Percentiles rank a stretch among this genome's conserved stretches.
Conservation (phyloP, 129 eudicot species). For the Artemisia annua region DNA sequence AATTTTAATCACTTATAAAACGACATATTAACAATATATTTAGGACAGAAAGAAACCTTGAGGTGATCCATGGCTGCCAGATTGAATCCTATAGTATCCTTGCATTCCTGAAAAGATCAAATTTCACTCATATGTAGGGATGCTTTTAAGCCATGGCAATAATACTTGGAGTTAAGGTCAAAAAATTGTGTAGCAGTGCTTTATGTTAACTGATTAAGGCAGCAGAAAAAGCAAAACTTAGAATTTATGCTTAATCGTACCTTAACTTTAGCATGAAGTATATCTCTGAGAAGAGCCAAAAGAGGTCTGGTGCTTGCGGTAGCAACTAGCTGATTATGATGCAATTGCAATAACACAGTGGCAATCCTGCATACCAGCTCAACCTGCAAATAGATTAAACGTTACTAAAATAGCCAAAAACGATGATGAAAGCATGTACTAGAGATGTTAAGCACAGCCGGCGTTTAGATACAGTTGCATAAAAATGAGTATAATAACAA, state of each 20-base stretch:
- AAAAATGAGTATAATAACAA: too few relatives aligned
- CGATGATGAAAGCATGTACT: background rate
- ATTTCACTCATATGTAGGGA: slow-evolving; percentile 8
- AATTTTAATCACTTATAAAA: background rate
- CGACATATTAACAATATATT: background rate
- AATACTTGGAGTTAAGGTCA: background rate
- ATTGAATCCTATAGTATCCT: slow-evolving; percentile 89
- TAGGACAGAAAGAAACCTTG: slow-evolving; percentile 52
- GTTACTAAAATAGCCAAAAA: slow-evolving; percentile 20
- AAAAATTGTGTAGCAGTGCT: background rate
- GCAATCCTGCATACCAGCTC: slow-evolving; percentile 88
- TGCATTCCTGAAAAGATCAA: slow-evolving; percentile 63
- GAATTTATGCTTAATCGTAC: slow-evolving; percentile 33
- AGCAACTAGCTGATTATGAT: slow-evolving; percentile 75
- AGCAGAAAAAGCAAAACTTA: background rate
- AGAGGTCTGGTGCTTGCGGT: slow-evolving; percentile 75
- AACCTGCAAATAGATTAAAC: slow-evolving; percentile 53
- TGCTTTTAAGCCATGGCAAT: background rate
- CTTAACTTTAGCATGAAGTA: slow-evolving; percentile 85
- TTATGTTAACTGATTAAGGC: background rate
- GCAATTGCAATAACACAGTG: slow-evolving; percentile 69
- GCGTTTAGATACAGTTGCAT: too few relatives aligned
- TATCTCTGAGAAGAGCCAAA: slow-evolving; percentile 67
- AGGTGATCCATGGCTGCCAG: slow-evolving; percentile 96
- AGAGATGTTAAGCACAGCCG: background rate